These are phyloP conservation scores for Apophysomyces ossiformis DNA, from an alignment of 371 early-diverging fungal genomes.

Conservation along the genomic window DNA sequence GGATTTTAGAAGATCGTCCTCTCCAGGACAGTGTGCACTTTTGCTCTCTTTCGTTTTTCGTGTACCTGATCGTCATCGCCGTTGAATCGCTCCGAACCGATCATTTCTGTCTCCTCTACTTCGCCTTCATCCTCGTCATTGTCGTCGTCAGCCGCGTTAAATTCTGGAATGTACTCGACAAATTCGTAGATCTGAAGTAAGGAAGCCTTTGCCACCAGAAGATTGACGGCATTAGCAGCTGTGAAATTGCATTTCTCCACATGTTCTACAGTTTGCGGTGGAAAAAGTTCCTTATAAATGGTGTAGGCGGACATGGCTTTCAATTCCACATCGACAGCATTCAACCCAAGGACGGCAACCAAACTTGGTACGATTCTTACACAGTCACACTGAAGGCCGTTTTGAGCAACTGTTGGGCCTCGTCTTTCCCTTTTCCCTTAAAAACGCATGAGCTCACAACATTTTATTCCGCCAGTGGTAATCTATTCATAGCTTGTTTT, in stretches of 20 bases:
- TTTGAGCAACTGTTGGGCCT: neutral
- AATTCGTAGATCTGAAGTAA: slow-evolving; percentile 85
- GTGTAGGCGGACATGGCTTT: slow-evolving; percentile 62
- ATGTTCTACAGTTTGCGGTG: slow-evolving; percentile 81
- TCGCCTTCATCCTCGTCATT: slow-evolving; percentile 21
- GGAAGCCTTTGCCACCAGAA: slow-evolving; percentile 77
- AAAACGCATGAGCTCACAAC: slow-evolving; percentile 70
- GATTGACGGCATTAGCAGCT: slow-evolving; percentile 69
- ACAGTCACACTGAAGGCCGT: neutral
- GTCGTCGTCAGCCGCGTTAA: slow-evolving; percentile 19
- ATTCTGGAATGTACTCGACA: slow-evolving; percentile 62
- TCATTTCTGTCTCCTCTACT: slow-evolving; percentile 14
- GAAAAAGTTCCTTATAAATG: slow-evolving; percentile 79
- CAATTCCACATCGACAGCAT: slow-evolving; percentile 2
- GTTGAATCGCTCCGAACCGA: slow-evolving; percentile 27
- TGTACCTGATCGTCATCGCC: slow-evolving; percentile 36
- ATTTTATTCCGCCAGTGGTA: slow-evolving; percentile 84
- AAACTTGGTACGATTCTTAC: neutral
- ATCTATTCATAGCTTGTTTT: neutral
- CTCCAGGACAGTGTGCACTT: neutral
- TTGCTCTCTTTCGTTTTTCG: neutral
- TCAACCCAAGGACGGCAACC: neutral
- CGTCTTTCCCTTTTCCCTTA: neutral
- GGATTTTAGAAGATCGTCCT: neutral
- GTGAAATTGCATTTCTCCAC: slow-evolving; percentile 78